Evolutionary conservation across 2,329 filamentous ascomycete species (phyloP).

Genomic region (Phoma sp.): DNA sequence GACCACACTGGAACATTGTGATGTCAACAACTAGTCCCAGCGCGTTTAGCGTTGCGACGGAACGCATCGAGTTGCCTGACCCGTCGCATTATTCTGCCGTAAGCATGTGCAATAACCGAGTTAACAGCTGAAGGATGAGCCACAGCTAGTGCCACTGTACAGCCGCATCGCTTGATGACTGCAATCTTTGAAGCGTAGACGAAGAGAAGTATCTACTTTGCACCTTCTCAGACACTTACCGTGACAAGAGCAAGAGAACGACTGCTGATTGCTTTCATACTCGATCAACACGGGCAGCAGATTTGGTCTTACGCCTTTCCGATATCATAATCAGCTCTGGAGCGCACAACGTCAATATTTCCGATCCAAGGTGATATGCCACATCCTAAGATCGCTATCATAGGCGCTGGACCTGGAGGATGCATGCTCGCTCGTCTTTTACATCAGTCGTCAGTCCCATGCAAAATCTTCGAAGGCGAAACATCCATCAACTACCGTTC

Average conservation of each 20-base stretch:
- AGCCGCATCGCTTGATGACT: not conserved
- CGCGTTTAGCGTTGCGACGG: slow-evolving; percentile 9
- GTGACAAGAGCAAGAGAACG: not conserved
- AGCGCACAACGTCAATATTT: not conserved
- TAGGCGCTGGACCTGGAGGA: slow-evolving; percentile 54
- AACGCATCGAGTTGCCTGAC: not conserved
- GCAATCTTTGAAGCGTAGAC: not conserved
- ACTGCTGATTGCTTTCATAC: not conserved
- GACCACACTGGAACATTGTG: not conserved
- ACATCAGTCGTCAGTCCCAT: slow-evolving; percentile 52
- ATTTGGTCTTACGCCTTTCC: not conserved
- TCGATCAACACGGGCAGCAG: not conserved
- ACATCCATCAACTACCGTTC: slow-evolving; percentile 34
- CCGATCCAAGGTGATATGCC: not conserved
- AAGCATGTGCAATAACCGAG: not conserved
- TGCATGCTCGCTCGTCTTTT: slow-evolving; percentile 63
- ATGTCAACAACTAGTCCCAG: not conserved
- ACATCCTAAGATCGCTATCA: slow-evolving; percentile 46
- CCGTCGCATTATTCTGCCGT: not conserved
- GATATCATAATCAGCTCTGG: not conserved
- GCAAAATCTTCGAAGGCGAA: slow-evolving; percentile 58
- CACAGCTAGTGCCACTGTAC: not conserved
- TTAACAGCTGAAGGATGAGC: not conserved
- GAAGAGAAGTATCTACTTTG: too few relatives aligned
- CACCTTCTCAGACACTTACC: too few relatives aligned